A percentile compares a stretch with the other conserved stretches of the same genome.
Evolutionary conservation across 2,329 filamentous ascomycete species (phyloP).

Genomic region (Venturia asperata): DNA sequence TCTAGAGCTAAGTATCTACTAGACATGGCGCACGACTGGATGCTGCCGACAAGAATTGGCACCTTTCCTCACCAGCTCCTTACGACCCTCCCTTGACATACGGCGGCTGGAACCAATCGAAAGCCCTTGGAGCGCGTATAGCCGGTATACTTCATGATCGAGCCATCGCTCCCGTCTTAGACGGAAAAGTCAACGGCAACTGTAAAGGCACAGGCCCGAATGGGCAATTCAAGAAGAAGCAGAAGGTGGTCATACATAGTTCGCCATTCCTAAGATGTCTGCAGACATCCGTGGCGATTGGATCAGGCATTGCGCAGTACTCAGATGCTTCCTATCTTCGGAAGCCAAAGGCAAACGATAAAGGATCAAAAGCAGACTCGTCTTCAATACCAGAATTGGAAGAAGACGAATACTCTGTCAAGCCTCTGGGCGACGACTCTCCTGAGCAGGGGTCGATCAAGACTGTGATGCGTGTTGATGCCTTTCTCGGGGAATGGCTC

Average conservation of each 20-base stretch:
- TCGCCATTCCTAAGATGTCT: slow-evolving; percentile 93
- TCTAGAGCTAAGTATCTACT: not conserved
- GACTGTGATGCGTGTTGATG: slow-evolving; percentile 70
- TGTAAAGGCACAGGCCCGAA: slow-evolving; percentile 21
- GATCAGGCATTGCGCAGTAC: slow-evolving; percentile 70
- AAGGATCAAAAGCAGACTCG: slow-evolving; percentile 22
- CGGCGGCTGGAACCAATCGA: slow-evolving; percentile 83
- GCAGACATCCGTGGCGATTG: slow-evolving; percentile 84
- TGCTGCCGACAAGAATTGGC: slow-evolving; percentile 91
- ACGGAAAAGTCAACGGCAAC: slow-evolving; percentile 16
- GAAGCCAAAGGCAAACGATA: slow-evolving; percentile 24
- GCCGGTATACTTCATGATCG: slow-evolving; percentile 56
- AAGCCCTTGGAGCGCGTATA: slow-evolving; percentile 74
- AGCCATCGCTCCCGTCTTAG: slow-evolving; percentile 30
- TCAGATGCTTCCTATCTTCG: slow-evolving; percentile 30
- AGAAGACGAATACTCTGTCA: slow-evolving; percentile 4
- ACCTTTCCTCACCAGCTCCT: slow-evolving; percentile 82
- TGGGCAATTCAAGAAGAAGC: slow-evolving; percentile 33
- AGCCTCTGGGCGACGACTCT: slow-evolving; percentile 1
- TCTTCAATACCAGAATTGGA: slow-evolving; percentile 3
- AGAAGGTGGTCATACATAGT: slow-evolving; percentile 78
- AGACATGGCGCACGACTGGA: slow-evolving; percentile 84
- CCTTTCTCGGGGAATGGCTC: slow-evolving; percentile 93
- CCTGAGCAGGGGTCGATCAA: slow-evolving; percentile 31
- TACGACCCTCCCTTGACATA: slow-evolving; percentile 96